phyloP scores from a whole-genome alignment of 306 rosid genomes.

The Rosa multiflora region DNA sequence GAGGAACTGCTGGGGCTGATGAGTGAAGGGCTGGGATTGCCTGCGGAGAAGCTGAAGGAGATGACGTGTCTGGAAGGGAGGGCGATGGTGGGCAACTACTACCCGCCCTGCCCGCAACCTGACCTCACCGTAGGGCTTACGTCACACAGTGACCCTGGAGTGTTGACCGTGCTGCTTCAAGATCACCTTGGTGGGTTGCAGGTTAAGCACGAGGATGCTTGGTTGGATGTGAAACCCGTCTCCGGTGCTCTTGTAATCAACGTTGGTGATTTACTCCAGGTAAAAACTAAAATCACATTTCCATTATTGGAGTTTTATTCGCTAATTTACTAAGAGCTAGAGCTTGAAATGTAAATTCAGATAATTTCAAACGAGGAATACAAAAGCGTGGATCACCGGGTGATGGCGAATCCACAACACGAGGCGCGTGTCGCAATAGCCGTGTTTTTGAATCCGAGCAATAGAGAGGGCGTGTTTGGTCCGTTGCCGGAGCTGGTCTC shows the following conservation, averaged over 20 bases:
- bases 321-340: neutral
- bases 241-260: slow-evolving; percentile 77
- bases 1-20: slow-evolving; percentile 27
- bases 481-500: slow-evolving; percentile 74
- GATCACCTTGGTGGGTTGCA: slow-evolving; percentile 89
- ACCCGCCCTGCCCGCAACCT: slow-evolving; percentile 46
- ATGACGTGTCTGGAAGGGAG: slow-evolving; percentile 36
- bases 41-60: slow-evolving; percentile 24
- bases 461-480: slow-evolving; percentile 50
- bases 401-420: slow-evolving; percentile 45
- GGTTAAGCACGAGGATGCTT: slow-evolving; percentile 45
- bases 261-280: slow-evolving; percentile 82
- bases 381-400: slow-evolving; percentile 77
- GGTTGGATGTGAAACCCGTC: slow-evolving; percentile 70
- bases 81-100: slow-evolving; percentile 42
- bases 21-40: slow-evolving; percentile 51
- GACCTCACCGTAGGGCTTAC: slow-evolving; percentile 61
- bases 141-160: slow-evolving; percentile 81
- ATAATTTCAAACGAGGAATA: slow-evolving; percentile 60
- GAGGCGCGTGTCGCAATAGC: slow-evolving; percentile 60
- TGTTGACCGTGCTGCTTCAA: slow-evolving; percentile 58
- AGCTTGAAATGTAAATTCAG: slow-evolving; percentile 13
- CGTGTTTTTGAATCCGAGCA: slow-evolving; percentile 54
- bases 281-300: neutral
- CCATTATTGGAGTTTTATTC: neutral